Base-by-base conservation (phyloP, 805 yeast species). In the Metschnikowia lachancei region DNA sequence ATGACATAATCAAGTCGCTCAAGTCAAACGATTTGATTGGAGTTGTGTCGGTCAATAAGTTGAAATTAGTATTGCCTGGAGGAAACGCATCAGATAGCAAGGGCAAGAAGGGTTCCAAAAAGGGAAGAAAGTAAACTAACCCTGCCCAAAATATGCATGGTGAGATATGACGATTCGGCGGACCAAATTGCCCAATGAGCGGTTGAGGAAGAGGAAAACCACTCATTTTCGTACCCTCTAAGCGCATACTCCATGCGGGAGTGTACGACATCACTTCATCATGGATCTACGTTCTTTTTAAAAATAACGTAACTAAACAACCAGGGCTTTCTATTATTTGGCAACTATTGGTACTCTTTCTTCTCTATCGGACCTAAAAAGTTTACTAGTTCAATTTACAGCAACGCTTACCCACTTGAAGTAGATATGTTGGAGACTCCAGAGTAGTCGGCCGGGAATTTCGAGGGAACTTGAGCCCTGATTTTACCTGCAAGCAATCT, bases 1-100 rank as follows among this genome's bases (percentile, higher is more conserved):
- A 81, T 49, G 81, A 79, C 16, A 55, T 80, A 10, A 67, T 87
- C 30, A 77, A 78, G 36, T 56, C 68, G 0, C 60, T 83, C 45
- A 85, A 83, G 53, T 80, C 83, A 17, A 77, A 76, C 40, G 96
- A 89, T 51, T 60, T 87, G 42, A 72, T 85, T 31, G 78, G 87
- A 26, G 66, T 80, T 1, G 67, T 90, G 28, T 84, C 91, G 9
- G 88, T 85, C 2, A 80, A 82, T 41, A 88, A 87, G 58, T 67
- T 89, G 54, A 85, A 84, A 57, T 70, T 84, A 26, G 72, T 78
- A 2, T 64, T 81, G 36, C 85, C 90, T 0, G 83, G 80, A 4
- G 59, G 52, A 12, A 64, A 63, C 24, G 63, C 49, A 1, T 41
- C 44, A 24, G 51, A 53, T 29, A 38, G 31, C 29, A 46, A 46